Evolutionary conservation across 768 basidiomycete genomes (phyloP), one percentile per base, ranked within the genome.

Genomic region (Termitomyces sp.): DNA sequence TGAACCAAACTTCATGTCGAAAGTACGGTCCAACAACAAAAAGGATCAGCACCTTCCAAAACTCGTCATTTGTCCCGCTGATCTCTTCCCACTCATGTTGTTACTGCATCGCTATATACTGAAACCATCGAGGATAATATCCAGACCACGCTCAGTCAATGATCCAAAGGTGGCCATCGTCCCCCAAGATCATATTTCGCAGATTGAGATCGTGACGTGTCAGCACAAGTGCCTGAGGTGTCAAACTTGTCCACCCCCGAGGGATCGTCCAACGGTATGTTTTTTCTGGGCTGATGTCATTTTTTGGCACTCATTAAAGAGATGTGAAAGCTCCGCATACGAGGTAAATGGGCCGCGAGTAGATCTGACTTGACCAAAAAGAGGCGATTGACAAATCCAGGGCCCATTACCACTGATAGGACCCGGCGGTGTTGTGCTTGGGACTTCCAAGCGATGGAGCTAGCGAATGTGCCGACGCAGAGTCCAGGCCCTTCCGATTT

Each of bases 191-290:
- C n/a, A 68, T 62, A 31, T 64, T 63, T 17, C 56, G 56, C 17
- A 52, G 55, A 52, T 50, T 63, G 35, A 69, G 46, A 55, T 64
- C 62, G 34, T 63, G 59, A 45, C 65, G 62, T 4, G 63, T 63
- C 34, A 69, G 53, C 35, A 68, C 68, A 4, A 67, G 61, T 53
- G 65, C 65, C 25, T 35, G 62, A 63, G 50, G 62, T 49, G 48
- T 60, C 63, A 45, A 64, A 64, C 12, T 23, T 19, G 19, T 48
- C 48, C 5, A 29, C 35, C 40, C 54, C 41, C 16, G 31, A 35
- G 19, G 57, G 61, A 37, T 58, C 42, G 43, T 60, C 54, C 23
- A 51, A 12, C 11, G 59, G 34, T 21, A 46, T 19, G n/a, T 2
- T 37, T 16, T n/a, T 43, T 44, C 23, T 5, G 3, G 17, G 29